phyloP scores from a whole-genome alignment of 805 yeast species.

The Nakazawaea ishiwadae region DNA sequence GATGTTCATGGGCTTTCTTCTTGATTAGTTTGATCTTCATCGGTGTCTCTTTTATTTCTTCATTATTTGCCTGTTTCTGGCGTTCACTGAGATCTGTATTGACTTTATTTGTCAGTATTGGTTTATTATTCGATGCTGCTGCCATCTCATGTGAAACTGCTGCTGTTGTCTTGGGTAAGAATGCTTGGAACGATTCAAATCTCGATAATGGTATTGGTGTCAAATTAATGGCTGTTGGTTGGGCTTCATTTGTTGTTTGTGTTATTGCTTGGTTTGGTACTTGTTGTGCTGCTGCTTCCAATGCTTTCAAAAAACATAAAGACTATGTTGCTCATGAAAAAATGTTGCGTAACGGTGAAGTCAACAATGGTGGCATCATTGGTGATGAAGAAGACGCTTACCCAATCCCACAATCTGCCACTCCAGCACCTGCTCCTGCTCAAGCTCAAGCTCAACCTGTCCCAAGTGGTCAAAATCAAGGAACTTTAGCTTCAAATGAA shows the following conservation, averaged over 20 bases:
- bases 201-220: constrained; percentile 48
- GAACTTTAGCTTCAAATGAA: constrained; percentile 30
- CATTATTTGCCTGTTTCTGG: constrained; percentile 54
- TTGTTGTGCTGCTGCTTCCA: constrained; percentile 44
- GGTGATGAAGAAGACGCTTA: constrained; percentile 16
- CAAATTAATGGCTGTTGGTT: constrained; percentile 53
- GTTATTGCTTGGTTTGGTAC: constrained; percentile 46
- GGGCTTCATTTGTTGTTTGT: constrained; percentile 63
- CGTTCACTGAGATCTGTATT: constrained; percentile 48
- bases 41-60: constrained; percentile 55
- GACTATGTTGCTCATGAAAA: constrained; percentile 30
- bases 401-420: constrained; percentile 14
- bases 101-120: constrained; percentile 46
- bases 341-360: constrained; percentile 13
- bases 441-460: constrained; percentile 21
- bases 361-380: constrained; percentile 17
- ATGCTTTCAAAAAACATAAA: constrained; percentile 48
- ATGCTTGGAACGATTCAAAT: constrained; percentile 53
- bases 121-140: constrained; percentile 49
- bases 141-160: constrained; percentile 76
- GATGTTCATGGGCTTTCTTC: constrained; percentile 64
- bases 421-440: constrained; percentile 17
- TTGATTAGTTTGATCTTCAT: constrained; percentile 54
- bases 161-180: constrained; percentile 66
- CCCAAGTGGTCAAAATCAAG: constrained; percentile 24